Evolutionary conservation across 306 rosid species (phyloP), one percentile per base, ranked within the genome.

Genomic region (Delonix regia): DNA sequence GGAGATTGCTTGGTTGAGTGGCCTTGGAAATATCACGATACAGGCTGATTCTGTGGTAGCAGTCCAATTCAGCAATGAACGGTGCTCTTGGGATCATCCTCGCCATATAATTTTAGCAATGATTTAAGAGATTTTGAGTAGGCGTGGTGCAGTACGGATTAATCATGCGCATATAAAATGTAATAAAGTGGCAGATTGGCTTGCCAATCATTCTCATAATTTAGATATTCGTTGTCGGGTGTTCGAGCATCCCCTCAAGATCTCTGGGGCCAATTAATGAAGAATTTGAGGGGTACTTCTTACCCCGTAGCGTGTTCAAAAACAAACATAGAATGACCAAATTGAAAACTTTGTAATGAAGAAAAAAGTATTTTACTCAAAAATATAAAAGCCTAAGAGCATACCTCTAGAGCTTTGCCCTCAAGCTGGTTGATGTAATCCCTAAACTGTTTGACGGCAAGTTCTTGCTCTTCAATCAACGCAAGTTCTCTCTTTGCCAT

Each of bases 391-490:
- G 25, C 16, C 15, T 4, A 5, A 36, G 6, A 11, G 9, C 9
- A 75, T 53, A 90, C 96, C 96, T 93, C 93, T 1, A 83, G 72
- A 84, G 89, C 89, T 74, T 85, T 80, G 75, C 57, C 80, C 77
- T 93, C 94, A 7, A 93, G 93, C 69, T 86, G 77, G 52, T 75
- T 71, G 57, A 91, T 65, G 41, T 91, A 87, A n/a, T 87, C 89
- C 76, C 82, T 86, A 60, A 79, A 75, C 51, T 71, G 83, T 84
- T 86, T 90, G 0, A 86, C 88, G 51, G 88, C 94, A 44, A 77
- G 75, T 76, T 90, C 89, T 68, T 85, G 98, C 57, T 75, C 75
- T 53, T 89, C 85, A 49, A 93, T 89, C 80, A 83, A 79, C 19
- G 88, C 97, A 8, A 93, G 89, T 65, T 87, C 88, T 71, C 72